phyloP scores from a whole-genome alignment of 2,329 filamentous ascomycete genomes.

The Colletotrichum sp. region DNA sequence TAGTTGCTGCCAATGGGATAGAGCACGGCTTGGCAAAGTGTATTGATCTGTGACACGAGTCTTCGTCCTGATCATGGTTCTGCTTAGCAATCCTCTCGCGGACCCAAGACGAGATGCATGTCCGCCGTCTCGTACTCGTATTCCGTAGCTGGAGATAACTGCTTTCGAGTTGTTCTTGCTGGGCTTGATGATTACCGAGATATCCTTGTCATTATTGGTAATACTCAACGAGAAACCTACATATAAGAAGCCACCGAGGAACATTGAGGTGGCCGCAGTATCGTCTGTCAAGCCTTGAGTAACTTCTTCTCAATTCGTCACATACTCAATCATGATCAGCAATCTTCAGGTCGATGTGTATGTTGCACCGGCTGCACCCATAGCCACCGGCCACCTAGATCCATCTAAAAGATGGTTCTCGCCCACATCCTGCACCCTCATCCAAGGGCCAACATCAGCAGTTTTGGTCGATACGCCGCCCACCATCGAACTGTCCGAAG shows the following conservation, averaged over 20 bases:
- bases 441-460: not conserved
- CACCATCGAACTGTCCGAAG: not conserved
- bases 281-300: no score
- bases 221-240: not conserved
- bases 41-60: not conserved
- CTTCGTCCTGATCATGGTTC: not conserved
- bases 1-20: not conserved
- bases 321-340: not conserved
- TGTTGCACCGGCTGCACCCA: not conserved
- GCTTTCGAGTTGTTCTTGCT: not conserved
- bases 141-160: not conserved
- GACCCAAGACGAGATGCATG: rapidly evolving
- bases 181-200: not conserved
- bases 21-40: not conserved
- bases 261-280: not conserved
- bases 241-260: not conserved
- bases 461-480: not conserved
- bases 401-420: not conserved
- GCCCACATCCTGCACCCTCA: not conserved
- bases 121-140: not conserved
- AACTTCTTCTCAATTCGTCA: no score
- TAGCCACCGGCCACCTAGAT: not conserved
- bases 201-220: not conserved
- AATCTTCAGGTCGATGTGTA: not conserved
- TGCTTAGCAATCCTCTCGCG: not conserved